Conservation (phyloP, 2,329 filamentous ascomycete species). For the Coleophoma crateriformis region DNA sequence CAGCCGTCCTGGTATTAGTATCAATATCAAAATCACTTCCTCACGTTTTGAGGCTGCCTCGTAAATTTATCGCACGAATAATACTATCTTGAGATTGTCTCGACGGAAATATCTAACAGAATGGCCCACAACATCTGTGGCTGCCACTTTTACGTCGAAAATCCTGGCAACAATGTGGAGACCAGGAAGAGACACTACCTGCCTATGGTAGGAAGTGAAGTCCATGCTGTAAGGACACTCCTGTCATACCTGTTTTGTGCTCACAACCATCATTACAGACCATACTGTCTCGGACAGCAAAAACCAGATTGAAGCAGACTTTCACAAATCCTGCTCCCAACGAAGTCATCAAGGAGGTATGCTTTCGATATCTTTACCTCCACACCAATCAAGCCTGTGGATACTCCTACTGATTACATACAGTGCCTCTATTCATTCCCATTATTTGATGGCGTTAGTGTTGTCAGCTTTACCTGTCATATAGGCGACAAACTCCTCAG, state of each 20-base stretch:
- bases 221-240: not conserved
- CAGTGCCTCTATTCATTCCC: conserved; percentile 64
- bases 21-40: too few species aligned
- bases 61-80: too few species aligned
- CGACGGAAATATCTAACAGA: too few species aligned
- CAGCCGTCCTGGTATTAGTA: too few species aligned
- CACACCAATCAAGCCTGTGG: not conserved
- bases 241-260: not conserved
- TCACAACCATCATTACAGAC: conserved; percentile 21
- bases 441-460: conserved; percentile 65
- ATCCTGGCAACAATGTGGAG: not conserved
- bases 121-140: not conserved
- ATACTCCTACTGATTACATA: not conserved
- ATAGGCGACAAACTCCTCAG: conserved; percentile 54
- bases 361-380: not conserved
- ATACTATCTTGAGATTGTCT: too few species aligned
- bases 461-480: conserved; percentile 61
- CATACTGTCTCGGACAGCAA: conserved; percentile 47
- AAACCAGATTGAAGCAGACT: conserved; percentile 45
- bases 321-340: conserved; percentile 52
- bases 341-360: conserved; percentile 32
- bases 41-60: too few species aligned
- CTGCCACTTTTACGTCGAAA: not conserved
- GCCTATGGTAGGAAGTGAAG: not conserved
- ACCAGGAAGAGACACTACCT: not conserved